Conservation (phyloP, 2,329 filamentous ascomycete genomes). For the Sphaerulina vaccinii region DNA sequence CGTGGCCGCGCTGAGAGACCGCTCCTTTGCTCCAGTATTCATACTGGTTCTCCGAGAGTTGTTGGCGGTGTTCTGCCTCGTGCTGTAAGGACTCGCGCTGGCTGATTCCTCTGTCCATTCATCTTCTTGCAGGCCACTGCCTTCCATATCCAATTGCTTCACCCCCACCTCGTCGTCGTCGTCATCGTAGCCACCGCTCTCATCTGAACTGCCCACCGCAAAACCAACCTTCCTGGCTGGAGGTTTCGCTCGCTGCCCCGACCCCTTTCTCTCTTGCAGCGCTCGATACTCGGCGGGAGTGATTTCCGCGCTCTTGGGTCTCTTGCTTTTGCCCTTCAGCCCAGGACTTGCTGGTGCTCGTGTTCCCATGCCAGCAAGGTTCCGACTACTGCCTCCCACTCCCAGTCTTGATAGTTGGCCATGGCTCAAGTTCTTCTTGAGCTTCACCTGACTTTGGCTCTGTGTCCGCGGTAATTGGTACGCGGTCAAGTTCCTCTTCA, state of each 20-base stretch:
- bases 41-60: slow-evolving; percentile 37
- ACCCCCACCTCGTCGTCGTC: slow-evolving; percentile 25
- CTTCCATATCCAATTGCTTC: slow-evolving; percentile 30
- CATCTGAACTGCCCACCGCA: slow-evolving; percentile 31
- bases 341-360: slow-evolving; percentile 31
- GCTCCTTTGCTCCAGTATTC: slow-evolving; percentile 18
- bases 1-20: slow-evolving; percentile 21
- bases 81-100: slow-evolving; percentile 39
- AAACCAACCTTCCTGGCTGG: slow-evolving; percentile 36
- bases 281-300: slow-evolving; percentile 7
- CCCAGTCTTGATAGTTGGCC: slow-evolving; percentile 45
- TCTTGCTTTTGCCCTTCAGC: slow-evolving; percentile 33
- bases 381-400: slow-evolving; percentile 39
- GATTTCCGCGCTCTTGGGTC: slow-evolving; percentile 35
- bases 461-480: slow-evolving; percentile 33
- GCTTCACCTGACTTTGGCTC: slow-evolving; percentile 33
- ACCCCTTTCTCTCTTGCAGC: slow-evolving; percentile 10
- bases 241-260: slow-evolving; percentile 8
- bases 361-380: slow-evolving; percentile 32
- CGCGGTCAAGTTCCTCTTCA: slow-evolving; percentile 36
- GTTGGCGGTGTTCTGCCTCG: slow-evolving; percentile 38
- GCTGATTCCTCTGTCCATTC: slow-evolving; percentile 41
- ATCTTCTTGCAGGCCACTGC: slow-evolving; percentile 35
- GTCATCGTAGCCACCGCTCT: slow-evolving; percentile 27
- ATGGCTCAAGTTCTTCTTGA: slow-evolving; percentile 45